Evolutionary conservation across 148 eudicot species (phyloP).

Genomic region (Silene latifolia): DNA sequence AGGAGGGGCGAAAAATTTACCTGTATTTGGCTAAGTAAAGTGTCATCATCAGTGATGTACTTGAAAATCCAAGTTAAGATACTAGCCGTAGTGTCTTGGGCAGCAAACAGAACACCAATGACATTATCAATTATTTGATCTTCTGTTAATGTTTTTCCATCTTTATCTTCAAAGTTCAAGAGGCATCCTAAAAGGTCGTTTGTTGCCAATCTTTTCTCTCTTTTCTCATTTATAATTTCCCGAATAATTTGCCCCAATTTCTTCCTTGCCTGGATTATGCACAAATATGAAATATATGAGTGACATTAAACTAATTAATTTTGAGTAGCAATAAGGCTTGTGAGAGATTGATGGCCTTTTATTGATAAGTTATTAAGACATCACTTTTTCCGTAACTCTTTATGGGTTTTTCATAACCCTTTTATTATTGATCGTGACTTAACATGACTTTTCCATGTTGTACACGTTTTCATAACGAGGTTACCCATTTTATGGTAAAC

Average conservation of each 20-base stretch:
- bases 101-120: constrained; percentile 84
- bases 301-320: too few relatives aligned
- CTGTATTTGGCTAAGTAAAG: constrained; percentile 53
- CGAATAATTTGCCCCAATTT: constrained; percentile 43
- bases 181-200: constrained; percentile 58
- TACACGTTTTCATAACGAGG: too few relatives aligned
- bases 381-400: too few relatives aligned
- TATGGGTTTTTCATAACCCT: too few relatives aligned
- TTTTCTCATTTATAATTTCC: constrained; percentile 60
- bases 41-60: constrained; percentile 54
- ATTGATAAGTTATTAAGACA: too few relatives aligned
- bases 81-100: constrained; percentile 94
- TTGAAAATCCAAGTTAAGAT: constrained; percentile 80
- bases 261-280: constrained; percentile 52
- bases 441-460: too few relatives aligned
- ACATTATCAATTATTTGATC: constrained; percentile 72
- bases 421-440: too few relatives aligned
- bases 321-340: too few relatives aligned
- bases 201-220: constrained; percentile 46
- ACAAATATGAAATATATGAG: background rate
- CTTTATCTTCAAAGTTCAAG: constrained; percentile 54
- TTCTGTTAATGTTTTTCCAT: constrained; percentile 45
- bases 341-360: too few relatives aligned
- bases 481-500: too few relatives aligned
- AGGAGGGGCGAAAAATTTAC: constrained; percentile 20